phyloP scores from a whole-genome alignment of 495 filamentous ascomycete genomes.

The Neohortaea acidophila region DNA sequence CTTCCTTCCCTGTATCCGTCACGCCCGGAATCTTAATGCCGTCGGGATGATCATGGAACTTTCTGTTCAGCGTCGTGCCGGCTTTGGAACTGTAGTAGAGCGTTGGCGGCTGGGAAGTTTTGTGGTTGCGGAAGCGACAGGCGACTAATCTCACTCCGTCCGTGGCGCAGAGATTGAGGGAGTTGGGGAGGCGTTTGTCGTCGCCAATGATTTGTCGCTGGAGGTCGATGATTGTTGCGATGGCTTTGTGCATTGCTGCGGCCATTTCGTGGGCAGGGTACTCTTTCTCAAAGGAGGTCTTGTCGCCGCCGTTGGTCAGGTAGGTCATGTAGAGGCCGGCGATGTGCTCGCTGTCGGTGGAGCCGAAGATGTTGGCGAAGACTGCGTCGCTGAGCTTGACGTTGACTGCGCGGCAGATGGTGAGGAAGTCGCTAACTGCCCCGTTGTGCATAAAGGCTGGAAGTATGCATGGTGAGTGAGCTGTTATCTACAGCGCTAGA shows the following conservation, averaged over 20 bases:
- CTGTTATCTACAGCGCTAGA: no score
- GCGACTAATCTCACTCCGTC: constrained; percentile 31
- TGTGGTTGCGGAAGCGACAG: constrained; percentile 34
- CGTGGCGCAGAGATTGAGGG: constrained; percentile 30
- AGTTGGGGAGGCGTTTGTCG: constrained; percentile 25
- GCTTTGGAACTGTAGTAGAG: constrained; percentile 35
- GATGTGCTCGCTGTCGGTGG: constrained; percentile 35
- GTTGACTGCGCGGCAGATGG: constrained; percentile 29
- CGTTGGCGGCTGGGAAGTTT: constrained; percentile 32
- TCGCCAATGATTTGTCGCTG: constrained; percentile 27
- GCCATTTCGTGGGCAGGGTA: constrained; percentile 29
- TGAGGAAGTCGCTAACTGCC: constrained; percentile 29
- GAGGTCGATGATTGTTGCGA: constrained; percentile 28
- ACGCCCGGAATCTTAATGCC: constrained; percentile 22
- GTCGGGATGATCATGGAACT: constrained; percentile 33
- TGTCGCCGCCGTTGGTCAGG: constrained; percentile 22
- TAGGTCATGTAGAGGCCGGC: constrained; percentile 38
- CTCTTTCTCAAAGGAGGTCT: constrained; percentile 27
- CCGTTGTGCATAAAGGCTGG: constrained; percentile 37
- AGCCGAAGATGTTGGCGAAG: constrained; percentile 32
- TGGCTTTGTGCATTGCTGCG: constrained; percentile 28
- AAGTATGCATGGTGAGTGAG: no score
- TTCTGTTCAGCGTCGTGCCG: constrained; percentile 33
- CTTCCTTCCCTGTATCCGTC: constrained; percentile 17
- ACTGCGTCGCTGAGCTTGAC: constrained; percentile 28